Evolutionary conservation across 768 basidiomycete genomes (phyloP).

Genomic region (Psilocybe azurescens): DNA sequence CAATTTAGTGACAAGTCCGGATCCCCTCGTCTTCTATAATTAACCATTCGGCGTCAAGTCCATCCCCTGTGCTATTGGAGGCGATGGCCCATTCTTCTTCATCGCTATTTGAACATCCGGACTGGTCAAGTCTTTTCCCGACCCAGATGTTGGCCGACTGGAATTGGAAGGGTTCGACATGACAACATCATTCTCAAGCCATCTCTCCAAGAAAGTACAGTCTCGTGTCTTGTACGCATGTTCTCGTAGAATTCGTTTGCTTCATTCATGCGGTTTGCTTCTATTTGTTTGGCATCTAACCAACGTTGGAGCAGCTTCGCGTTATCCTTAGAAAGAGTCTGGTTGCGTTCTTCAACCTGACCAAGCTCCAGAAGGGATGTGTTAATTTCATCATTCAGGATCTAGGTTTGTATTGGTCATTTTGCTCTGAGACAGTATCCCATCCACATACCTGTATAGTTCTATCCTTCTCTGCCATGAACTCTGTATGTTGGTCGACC

Average conservation of each 20-base stretch:
- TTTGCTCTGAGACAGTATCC: conserved; percentile 19
- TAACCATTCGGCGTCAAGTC: conserved; percentile 93
- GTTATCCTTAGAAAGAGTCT: conserved; percentile 89
- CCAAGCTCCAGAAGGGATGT: conserved; percentile 91
- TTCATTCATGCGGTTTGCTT: conserved; percentile 95
- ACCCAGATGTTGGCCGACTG: conserved; percentile 42
- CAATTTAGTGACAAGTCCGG: too few relatives aligned
- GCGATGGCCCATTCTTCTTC: conserved; percentile 77
- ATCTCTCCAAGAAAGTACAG: conserved; percentile 63
- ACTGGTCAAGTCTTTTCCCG: conserved; percentile 75
- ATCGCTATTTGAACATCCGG: conserved; percentile 48
- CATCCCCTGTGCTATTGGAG: conserved; percentile 70
- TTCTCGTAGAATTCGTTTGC: conserved; percentile 90
- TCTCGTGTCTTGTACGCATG: conserved; percentile 76
- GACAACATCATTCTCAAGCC: conserved; percentile 32
- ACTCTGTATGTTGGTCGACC: conserved; percentile 82
- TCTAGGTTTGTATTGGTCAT: too few relatives aligned
- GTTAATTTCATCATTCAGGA: conserved; percentile 93
- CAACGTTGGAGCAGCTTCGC: conserved; percentile 94
- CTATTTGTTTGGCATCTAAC: conserved; percentile 93
- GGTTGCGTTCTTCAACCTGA: conserved; percentile 87
- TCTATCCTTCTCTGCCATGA: conserved; percentile 88
- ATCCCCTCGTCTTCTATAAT: too few relatives aligned
- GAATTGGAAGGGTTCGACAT: conserved; percentile 33
- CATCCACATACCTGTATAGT: conserved; percentile 75